These are phyloP conservation scores for Nicotiana benthamiana DNA, from an alignment of 257 asterid genomes.

Conservation along the genomic window DNA sequence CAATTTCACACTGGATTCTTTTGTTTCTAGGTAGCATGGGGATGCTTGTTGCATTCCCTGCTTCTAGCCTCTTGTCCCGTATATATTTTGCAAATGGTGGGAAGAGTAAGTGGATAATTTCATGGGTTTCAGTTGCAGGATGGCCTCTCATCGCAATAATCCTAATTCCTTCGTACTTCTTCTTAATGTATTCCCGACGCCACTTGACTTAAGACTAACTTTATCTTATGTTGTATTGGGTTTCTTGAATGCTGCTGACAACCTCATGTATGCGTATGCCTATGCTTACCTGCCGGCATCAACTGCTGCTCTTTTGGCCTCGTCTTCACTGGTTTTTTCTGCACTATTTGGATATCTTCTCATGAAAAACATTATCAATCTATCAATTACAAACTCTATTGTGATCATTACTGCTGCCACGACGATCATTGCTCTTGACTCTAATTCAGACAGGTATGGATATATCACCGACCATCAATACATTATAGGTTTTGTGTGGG, in stretches of 20 bases:
- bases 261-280: constrained; percentile 89
- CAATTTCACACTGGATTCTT: constrained; percentile 72
- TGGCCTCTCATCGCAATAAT: constrained; percentile 72
- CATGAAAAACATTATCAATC: constrained; percentile 70
- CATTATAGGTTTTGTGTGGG: constrained; percentile 63
- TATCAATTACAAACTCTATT: constrained; percentile 49
- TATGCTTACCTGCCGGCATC: constrained; percentile 90
- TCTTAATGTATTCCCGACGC: constrained; percentile 52
- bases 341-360: constrained; percentile 68
- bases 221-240: constrained; percentile 55
- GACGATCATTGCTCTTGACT: constrained; percentile 79
- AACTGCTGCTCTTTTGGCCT: constrained; percentile 79
- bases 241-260: constrained; percentile 71
- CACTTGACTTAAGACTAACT: constrained; percentile 42
- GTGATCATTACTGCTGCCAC: constrained; percentile 72
- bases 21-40: constrained; percentile 47
- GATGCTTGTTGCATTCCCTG: constrained; percentile 79
- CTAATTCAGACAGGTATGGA: constrained; percentile 60
- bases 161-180: constrained; percentile 53
- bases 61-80: constrained; percentile 84
- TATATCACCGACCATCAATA: constrained; percentile 41
- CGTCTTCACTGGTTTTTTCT: constrained; percentile 63
- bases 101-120: constrained; percentile 76
- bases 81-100: constrained; percentile 80
- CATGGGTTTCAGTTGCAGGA: constrained; percentile 94